These are phyloP conservation scores for Narthecium ossifragum DNA, from an alignment of 106 monocot genomes.

Conservation along the genomic window DNA sequence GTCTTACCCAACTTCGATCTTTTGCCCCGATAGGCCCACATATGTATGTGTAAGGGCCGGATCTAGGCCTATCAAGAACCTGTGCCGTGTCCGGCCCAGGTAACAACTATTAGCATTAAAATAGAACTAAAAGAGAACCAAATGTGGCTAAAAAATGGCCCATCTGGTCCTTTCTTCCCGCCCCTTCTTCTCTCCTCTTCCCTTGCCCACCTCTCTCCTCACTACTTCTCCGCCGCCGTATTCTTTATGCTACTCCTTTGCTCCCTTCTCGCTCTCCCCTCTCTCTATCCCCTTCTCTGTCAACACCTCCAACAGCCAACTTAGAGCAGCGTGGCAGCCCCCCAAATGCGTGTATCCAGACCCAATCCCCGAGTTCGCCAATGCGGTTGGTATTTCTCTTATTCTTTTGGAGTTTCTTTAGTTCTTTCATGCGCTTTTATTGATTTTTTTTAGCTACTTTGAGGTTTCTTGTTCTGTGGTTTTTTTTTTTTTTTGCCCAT, in stretches of 20 bases:
- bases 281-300: neutral
- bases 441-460: neutral
- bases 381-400: conserved; percentile 2
- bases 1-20: no score
- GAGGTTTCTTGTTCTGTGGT: neutral
- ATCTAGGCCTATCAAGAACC: no score
- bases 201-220: neutral
- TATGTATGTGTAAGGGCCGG: no score
- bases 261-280: neutral
- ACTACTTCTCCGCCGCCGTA: neutral
- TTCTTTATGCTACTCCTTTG: no score
- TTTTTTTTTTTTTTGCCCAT: neutral
- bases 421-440: neutral
- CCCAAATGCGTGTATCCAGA: conserved; percentile 19
- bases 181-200: neutral
- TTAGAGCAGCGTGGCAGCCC: conserved; percentile 7
- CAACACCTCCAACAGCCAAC: neutral
- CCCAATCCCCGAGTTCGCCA: conserved; percentile 14
- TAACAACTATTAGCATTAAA: no score
- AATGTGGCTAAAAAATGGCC: no score
- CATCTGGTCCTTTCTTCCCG: neutral
- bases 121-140: no score
- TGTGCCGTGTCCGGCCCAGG: no score
- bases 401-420: neutral
- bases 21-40: no score